Base-by-base conservation (phyloP, 768 basidiomycete genomes). In the Mrakia blollopis region DNA sequence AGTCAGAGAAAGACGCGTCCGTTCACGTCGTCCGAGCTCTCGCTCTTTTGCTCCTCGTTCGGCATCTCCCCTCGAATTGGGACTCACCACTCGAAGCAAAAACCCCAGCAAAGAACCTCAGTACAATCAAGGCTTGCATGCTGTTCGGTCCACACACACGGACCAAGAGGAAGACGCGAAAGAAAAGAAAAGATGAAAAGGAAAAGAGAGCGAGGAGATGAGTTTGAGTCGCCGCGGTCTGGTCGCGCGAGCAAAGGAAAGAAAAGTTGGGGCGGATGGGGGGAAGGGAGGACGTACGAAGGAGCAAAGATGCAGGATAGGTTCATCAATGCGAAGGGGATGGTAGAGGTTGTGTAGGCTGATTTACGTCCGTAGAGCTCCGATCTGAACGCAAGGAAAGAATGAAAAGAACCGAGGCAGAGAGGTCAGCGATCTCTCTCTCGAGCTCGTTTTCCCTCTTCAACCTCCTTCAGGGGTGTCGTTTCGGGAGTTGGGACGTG, bases 21-120 rank as follows among this genome's bases (percentile, higher is more conserved):
- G 2, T 9, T 13, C 39, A 2, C 6, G 44, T 18, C 47, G 16
- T 18, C 47, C 47, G 47, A 14, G 47, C 16, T 50, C 47, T 50
- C 47, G 47, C 47, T 44, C 44, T 14, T 10, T 21, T 3, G n/a
- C 23, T 9, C 30, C 3, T n/a, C 25, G 9, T 41, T 39, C n/a
- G 47, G 50, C 21, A 50, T 32, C 30, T 54, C 28, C 47, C 18
- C 18, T 14, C 16, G 13, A 14, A 13, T 10, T 7, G 10, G 44
- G 25, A 32, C 70, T 35, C 47, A 72, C 70, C 76, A 30, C 57
- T 65, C 30, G 70, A 72, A 13, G 41, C 77, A 37, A 68, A 78
- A 9, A 73, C 18, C 6, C 77, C 77, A 28, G 65, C 72, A 32
- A 78, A 78, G 73, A 78, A 78, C 37, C 77, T 44, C 6, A 78